phyloP scores from a whole-genome alignment of 768 basidiomycete species.

The Lentinus tigrinus region DNA sequence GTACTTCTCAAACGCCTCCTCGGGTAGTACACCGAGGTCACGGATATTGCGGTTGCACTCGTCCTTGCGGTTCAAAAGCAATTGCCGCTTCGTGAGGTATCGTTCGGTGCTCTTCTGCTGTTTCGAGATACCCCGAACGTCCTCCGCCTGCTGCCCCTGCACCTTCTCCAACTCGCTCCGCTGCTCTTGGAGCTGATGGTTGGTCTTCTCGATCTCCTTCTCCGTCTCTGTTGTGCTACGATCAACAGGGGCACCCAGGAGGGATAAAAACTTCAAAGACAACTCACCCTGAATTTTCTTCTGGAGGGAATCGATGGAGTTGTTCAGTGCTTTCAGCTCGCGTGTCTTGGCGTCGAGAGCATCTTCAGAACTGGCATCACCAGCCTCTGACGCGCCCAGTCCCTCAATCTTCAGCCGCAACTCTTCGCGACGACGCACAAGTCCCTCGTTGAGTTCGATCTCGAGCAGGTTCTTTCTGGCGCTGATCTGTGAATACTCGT shows the following conservation, averaged over 20 bases:
- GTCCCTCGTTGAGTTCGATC: conserved; percentile 89
- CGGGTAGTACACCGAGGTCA: conserved; percentile 93
- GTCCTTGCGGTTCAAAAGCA: conserved; percentile 81
- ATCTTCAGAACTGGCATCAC: conserved; percentile 55
- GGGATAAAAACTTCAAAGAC: neutral
- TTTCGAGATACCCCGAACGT: conserved; percentile 80
- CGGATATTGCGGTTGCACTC: conserved; percentile 95
- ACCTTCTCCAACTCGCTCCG: conserved; percentile 65
- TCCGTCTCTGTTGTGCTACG: conserved; percentile 54
- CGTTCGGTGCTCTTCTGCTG: conserved; percentile 96
- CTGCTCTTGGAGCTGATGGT: conserved; percentile 64
- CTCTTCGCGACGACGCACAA: conserved; percentile 79
- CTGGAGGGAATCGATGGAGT: conserved; percentile 62
- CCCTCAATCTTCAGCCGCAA: conserved; percentile 73
- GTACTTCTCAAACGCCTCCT: conserved; percentile 97
- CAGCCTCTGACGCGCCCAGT: conserved; percentile 60
- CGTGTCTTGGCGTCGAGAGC: conserved; percentile 66
- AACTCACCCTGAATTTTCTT: conserved; percentile 61
- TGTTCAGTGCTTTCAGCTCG: conserved; percentile 68
- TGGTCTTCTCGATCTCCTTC: conserved; percentile 65
- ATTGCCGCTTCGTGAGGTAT: conserved; percentile 88
- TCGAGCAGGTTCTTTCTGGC: conserved; percentile 79
- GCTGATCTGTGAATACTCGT: conserved; percentile 26
- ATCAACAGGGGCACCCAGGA: neutral
- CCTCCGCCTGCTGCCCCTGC: conserved; percentile 83